A percentile compares a stretch with the other conserved stretches of the same genome.
Conservation (phyloP, 345 rosid species). For the Arabis alpina region DNA sequence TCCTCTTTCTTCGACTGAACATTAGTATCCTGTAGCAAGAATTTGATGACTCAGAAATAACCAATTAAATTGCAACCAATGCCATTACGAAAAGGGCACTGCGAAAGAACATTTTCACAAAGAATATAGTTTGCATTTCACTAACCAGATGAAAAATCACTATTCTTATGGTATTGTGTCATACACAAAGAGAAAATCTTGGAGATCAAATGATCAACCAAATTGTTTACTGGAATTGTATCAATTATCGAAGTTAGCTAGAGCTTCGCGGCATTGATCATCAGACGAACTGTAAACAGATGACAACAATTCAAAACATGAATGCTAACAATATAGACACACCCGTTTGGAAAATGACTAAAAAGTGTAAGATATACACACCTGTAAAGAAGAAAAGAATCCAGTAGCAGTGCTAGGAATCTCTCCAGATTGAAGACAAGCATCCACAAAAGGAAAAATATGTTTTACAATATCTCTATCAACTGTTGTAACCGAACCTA, state of each 20-base stretch:
- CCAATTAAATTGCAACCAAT: conserved; percentile 51
- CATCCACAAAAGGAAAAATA: conserved; percentile 73
- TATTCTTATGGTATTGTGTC: conserved; percentile 59
- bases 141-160: conserved; percentile 56
- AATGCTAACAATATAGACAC: conserved; percentile 16
- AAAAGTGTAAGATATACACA: conserved; percentile 41
- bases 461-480: conserved; percentile 72
- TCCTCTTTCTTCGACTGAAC: conserved; percentile 57
- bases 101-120: neutral
- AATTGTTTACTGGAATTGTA: conserved; percentile 57
- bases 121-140: conserved; percentile 16
- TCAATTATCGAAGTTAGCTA: conserved; percentile 66
- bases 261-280: conserved; percentile 50
- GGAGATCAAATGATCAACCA: conserved; percentile 60
- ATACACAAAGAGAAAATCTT: conserved; percentile 66
- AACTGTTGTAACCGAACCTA: conserved; percentile 65
- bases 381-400: conserved; percentile 72
- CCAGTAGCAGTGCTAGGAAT: conserved; percentile 68
- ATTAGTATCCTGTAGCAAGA: conserved; percentile 53
- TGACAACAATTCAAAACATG: conserved; percentile 32
- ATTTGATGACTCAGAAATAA: conserved; percentile 39
- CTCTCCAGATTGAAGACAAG: conserved; percentile 72
- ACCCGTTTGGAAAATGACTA: conserved; percentile 1
- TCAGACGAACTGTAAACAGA: conserved; percentile 66
- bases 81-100: conserved; percentile 1